Evolutionary conservation across 371 early-diverging fungal genomes (phyloP), one percentile per base, ranked within the genome.

Genomic region (Mortierella sp.): DNA sequence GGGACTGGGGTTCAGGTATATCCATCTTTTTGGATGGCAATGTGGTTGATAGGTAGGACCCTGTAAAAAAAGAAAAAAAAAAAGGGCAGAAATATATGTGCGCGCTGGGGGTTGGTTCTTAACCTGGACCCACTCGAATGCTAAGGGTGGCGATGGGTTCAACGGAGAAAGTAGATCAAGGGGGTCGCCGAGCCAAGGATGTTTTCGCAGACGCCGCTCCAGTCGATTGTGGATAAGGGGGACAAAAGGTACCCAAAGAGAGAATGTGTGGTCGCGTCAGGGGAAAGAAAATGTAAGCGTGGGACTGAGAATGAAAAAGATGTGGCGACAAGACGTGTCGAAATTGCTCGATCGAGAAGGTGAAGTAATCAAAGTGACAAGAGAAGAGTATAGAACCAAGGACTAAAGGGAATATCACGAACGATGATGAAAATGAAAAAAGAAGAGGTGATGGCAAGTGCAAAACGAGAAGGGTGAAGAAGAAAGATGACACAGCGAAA

Each of bases 321-420:
- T 45, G n/a, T n/a, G n/a, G n/a, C 48, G 52, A 22, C 37, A 8
- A 22, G 22, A 61, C 61, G 61, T 61, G 61, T 61, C 37, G 61
- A 37, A 37, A 48, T 48, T n/a, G n/a, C n/a, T 19, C 61, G 34
- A 29, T 44, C 70, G 70, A 70, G 58, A 34, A 37, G 24, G 26
- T 26, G 41, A 14, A 31, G 22, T 16, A 34, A n/a, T 43, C 43
- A 45, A 53, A 43, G 41, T 26, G 43, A 24, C 24, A 64, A 47
- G 39, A 34, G 52, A 44, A 29, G 22, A 37, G 52, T 64, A 44
- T 41, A 29, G 45, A 48, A 24, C 45, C 22, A 31, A 29, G 40
- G 9, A 39, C 22, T 29, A 50, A 44, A 40, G 11, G n/a, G 22
- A 61, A 61, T 10, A 37, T 19, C 3, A 40, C 22, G 31, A 50